phyloP scores from a whole-genome alignment of 2,329 filamentous ascomycete genomes.

The Sarocladiaceae sp. region DNA sequence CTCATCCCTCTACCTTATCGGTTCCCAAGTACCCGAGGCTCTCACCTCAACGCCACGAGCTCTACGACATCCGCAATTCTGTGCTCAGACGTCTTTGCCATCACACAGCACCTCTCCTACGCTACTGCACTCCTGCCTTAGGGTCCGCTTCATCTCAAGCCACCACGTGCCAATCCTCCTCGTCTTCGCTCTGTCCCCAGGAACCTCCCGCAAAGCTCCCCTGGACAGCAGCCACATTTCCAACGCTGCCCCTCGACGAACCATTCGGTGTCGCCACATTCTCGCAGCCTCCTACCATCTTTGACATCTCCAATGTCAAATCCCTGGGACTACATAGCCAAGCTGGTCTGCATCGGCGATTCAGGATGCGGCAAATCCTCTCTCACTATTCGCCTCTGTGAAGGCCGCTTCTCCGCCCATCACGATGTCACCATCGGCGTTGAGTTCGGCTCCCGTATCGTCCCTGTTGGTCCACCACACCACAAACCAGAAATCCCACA shows the following conservation, averaged over 20 bases:
- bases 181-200: neutral
- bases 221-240: neutral
- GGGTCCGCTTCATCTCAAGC: no score
- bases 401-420: constrained; percentile 87
- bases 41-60: no score
- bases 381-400: constrained; percentile 90
- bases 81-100: neutral
- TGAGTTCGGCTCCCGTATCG: constrained; percentile 89
- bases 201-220: neutral
- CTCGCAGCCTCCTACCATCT: neutral
- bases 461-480: constrained; percentile 81
- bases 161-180: constrained; percentile 6
- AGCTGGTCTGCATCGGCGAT: constrained; percentile 96
- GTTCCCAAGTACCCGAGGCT: neutral
- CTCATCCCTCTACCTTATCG: neutral
- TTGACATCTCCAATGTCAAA: constrained; percentile 46
- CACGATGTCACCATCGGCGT: constrained; percentile 98
- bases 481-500: constrained; percentile 36
- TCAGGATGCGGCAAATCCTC: constrained; percentile 93
- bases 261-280: no score
- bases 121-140: neutral
- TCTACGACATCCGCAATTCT: no score
- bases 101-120: neutral
- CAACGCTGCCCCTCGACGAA: neutral
- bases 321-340: constrained; percentile 98